Base-by-base conservation (phyloP, 345 rosid species). In the Rhizophora apiculata region DNA sequence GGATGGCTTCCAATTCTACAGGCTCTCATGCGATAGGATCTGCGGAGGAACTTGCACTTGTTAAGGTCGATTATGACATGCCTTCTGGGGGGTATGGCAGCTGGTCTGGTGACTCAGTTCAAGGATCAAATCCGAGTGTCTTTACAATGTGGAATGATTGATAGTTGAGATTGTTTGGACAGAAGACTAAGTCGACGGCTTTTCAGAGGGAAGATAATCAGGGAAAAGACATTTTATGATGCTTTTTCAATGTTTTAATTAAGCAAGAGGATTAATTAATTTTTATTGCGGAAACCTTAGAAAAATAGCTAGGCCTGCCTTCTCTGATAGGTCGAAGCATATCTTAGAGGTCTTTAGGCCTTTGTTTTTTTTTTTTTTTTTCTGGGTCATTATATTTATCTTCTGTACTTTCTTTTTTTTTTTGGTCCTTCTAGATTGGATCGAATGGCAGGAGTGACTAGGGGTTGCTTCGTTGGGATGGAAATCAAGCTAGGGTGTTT, bases 121-220 rank as follows among this genome's bases (percentile, higher is more conserved):
- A 85, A 39, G 96, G 96, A 36, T 78, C 96, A 27, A 92, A 87
- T 82, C 83, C 89, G 8, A 84, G 89, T 15, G 84, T 83, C 68
- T 95, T 87, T 65, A 83, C 99, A 24, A 95, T 86, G 94, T 95
- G 99, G 98, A 92, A 89, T 62, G 97, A 87, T 36, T 91, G 70
- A 86, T 4, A 24, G 21, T 16, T 13, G 34, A 43, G 56, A 62
- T 49, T 2, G 49, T 65, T 34, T 27, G 46, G n/a, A 43, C 37
- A 7, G 8, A 9, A 6, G 51, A 64, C 46, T 29, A 24, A 51
- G 46, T 36, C 19, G 19, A 51, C 46, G 8, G n/a, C 37, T 24
- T 21, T 56, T 56, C 49, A 2, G 5, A 43, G 18, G 49, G 4
- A 18, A 13, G 49, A 43, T 43, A 9, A 11, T 43, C 49, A 3